Conservation (phyloP, 176 grass and related monocot species). For the Tillandsia leiboldiana region DNA sequence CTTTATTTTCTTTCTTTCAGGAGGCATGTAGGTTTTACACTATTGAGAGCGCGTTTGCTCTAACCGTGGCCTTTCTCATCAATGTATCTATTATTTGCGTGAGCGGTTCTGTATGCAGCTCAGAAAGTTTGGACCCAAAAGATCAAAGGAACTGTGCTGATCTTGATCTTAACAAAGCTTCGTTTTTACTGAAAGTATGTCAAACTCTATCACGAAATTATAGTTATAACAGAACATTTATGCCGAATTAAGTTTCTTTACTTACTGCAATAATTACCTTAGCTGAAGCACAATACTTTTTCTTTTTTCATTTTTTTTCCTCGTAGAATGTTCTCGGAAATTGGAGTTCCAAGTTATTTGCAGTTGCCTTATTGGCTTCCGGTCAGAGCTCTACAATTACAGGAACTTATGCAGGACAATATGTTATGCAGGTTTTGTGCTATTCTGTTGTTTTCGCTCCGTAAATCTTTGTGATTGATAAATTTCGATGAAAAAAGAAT, state of each 20-base stretch:
- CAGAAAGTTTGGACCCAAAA: slow-evolving; percentile 53
- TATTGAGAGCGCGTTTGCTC: slow-evolving; percentile 95
- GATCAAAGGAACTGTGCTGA: slow-evolving; percentile 69
- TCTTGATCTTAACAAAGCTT: slow-evolving; percentile 95
- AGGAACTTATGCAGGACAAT: slow-evolving; percentile 94
- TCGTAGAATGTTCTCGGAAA: slow-evolving; percentile 86
- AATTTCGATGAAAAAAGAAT: no score
- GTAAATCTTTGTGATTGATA: no score
- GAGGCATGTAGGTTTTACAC: slow-evolving; percentile 92
- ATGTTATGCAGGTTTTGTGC: slow-evolving; percentile 84
- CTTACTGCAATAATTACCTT: background rate
- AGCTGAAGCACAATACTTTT: background rate
- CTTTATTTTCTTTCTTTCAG: slow-evolving; percentile 37
- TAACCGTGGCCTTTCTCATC: slow-evolving; percentile 86
- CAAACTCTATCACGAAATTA: background rate
- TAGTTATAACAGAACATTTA: background rate
- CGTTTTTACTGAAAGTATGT: slow-evolving; percentile 83
- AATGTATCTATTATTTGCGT: slow-evolving; percentile 96
- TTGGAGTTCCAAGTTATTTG: slow-evolving; percentile 96
- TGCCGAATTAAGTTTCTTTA: background rate
- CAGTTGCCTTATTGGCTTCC: slow-evolving; percentile 84
- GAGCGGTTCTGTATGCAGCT: slow-evolving; percentile 82
- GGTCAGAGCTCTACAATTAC: slow-evolving; percentile 99
- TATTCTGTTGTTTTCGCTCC: background rate
- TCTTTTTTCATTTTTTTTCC: slow-evolving; percentile 2